A percentile compares a stretch with the other conserved stretches of the same genome.
Conservation (phyloP, 192 early-diverging fungal species). For the Spizellomyces sp. region DNA sequence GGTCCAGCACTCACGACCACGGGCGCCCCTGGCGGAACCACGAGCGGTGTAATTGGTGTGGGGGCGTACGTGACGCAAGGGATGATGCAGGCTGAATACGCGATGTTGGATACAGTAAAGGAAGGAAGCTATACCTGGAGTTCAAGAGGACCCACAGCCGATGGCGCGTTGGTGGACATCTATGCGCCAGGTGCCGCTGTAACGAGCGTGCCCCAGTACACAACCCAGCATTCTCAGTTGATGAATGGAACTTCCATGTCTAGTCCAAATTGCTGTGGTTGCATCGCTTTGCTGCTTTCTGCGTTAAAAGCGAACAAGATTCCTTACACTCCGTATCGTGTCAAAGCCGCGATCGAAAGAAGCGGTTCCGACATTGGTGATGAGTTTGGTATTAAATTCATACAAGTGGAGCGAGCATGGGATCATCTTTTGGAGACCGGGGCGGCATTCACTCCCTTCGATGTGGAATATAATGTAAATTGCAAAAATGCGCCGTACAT, state of each 20-base stretch:
- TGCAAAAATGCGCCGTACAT: too few species aligned
- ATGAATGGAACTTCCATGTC: conserved; percentile 98
- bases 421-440: conserved; percentile 57
- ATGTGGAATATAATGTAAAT: conserved; percentile 65
- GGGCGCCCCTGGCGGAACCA: conserved; percentile 73
- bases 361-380: conserved; percentile 81
- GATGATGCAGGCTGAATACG: conserved; percentile 88
- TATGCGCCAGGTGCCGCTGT: conserved; percentile 89
- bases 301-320: conserved; percentile 74
- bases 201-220: conserved; percentile 86
- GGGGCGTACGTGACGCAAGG: conserved; percentile 86
- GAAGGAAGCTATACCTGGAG: conserved; percentile 89
- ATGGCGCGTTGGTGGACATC: conserved; percentile 67
- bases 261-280: conserved; percentile 88
- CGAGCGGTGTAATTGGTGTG: conserved; percentile 79
- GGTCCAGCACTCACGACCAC: conserved; percentile 87
- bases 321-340: conserved; percentile 78
- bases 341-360: conserved; percentile 76
- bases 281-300: conserved; percentile 80
- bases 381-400: conserved; percentile 71
- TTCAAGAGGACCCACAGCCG: conserved; percentile 81
- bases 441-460: conserved; percentile 32
- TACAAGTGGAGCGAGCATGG: conserved; percentile 90
- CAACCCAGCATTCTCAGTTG: conserved; percentile 64
- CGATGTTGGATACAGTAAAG: conserved; percentile 73